Evolutionary conservation across 495 filamentous ascomycete genomes (phyloP), one percentile per base, ranked within the genome.

Genomic region (Penicillium ucsense): DNA sequence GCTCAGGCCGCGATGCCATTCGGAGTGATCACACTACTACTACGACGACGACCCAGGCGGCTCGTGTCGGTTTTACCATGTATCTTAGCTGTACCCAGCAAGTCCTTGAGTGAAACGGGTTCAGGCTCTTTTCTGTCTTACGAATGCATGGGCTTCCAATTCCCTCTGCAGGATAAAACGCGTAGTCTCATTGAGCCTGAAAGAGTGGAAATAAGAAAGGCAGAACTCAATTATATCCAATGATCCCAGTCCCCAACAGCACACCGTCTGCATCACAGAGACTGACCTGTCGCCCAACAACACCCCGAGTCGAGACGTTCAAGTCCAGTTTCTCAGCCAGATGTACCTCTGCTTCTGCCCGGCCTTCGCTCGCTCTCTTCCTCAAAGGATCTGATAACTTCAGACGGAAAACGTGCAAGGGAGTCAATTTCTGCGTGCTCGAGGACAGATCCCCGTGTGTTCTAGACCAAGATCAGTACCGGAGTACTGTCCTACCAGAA

Each of bases 271-370:
- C 50, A 4, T 59, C 45, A 37, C 43, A 49, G n/a, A 70, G 51
- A 0, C 65, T 66, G 1, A 70, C 60, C 44, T 66, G 60, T 30
- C 68, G 49, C 8, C 68, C 68, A 1, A 72, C 63, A 31, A 72
- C 65, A 8, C 68, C 68, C n/a, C 46, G 56, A 41, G 66, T 63
- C 9, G 68, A 72, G 31, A 70, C 60, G 5, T 64, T 74, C 65
- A 84, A 64, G 61, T 77, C 80, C 56, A 85, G 54, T 50, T 80
- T 73, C 34, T 75, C 66, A 4, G 83, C 77, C 20, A 81, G 61
- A 50, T 70, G 60, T 3, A 79, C 72, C 49, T 79, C 79, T 29
- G 72, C 59, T 41, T 60, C 57, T 35, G 35, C 31, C 9, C 41
- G 35, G 10, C 12, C 20, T 8, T 32, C 8, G 1, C 35, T 33